Evolutionary conservation across 768 basidiomycete species (phyloP), one percentile per base, ranked within the genome.

Genomic region (Mycena belliarum): DNA sequence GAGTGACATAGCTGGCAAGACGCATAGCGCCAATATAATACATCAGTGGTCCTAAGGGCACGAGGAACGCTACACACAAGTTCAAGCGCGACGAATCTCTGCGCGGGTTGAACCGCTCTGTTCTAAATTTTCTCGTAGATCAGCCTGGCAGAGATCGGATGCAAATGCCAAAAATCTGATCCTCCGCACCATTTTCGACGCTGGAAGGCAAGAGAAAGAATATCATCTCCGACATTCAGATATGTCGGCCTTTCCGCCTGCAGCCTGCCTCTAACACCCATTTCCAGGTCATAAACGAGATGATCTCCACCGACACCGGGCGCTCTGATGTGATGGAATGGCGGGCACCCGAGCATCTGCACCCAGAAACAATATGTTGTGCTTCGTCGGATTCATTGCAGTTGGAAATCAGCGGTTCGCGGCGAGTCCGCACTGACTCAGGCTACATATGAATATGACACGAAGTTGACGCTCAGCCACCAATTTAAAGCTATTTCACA

Each of bases 81-180:
- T 56, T 56, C 46, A 56, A 56, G 20, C 46, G 55, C 23, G 40
- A 29, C 40, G 44, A 37, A 37, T 28, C 37, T 23, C 48, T 56
- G 29, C 55, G 24, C 24, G 55, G 49, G 47, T 6, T 26, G 5
- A 24, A 8, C 25, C 2, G 35, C 26, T 56, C 55, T 25, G 41
- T 43, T 20, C 55, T 56, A 40, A 41, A 56, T 24, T 56, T 42
- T 49, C 47, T 56, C 32, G 20, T 43, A 7, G 40, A 56, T 38
- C 38, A 43, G 26, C 35, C 52, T 15, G 48, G 33, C 20, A 35
- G 33, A 12, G 24, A n/a, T 48, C 20, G 21, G 40, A 28, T 48
- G 49, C 32, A 12, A 11, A 15, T 48, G n/a, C n/a, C n/a, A n/a
- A n/a, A n/a, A n/a, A n/a, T 55, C 40, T 46, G 46, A 49, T 42